Conservation (phyloP, 495 filamentous ascomycete species). For the Mycothermus thermophilus region DNA sequence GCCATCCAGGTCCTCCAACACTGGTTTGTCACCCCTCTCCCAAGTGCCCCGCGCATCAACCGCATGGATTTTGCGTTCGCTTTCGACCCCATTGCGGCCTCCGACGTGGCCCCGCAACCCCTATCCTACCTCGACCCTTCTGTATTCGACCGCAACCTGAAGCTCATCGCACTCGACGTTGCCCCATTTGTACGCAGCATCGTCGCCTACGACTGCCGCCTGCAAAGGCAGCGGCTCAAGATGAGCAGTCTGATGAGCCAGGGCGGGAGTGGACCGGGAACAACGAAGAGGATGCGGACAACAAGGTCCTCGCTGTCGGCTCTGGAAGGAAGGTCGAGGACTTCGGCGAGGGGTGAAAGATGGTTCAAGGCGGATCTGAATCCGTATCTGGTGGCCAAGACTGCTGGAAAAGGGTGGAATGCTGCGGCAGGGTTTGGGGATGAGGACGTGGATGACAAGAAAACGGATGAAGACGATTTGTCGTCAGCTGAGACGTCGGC, state of each 20-base stretch:
- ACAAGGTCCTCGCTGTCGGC: slow-evolving; percentile 74
- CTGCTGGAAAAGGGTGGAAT: slow-evolving; percentile 53
- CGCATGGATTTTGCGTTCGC: slow-evolving; percentile 36
- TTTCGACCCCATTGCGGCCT: slow-evolving; percentile 42
- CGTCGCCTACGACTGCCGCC: slow-evolving; percentile 54
- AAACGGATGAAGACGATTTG: not conserved
- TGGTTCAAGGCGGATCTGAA: slow-evolving; percentile 66
- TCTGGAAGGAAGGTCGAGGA: slow-evolving; percentile 63
- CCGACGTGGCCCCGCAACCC: slow-evolving; percentile 24
- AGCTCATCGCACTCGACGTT: slow-evolving; percentile 55
- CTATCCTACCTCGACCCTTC: slow-evolving; percentile 39
- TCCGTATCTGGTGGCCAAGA: slow-evolving; percentile 45
- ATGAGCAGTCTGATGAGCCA: slow-evolving; percentile 48
- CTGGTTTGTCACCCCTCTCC: slow-evolving; percentile 12
- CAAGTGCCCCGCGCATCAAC: slow-evolving; percentile 12
- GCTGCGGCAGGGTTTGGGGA: slow-evolving; percentile 30
- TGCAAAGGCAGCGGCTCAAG: slow-evolving; percentile 51
- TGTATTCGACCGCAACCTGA: slow-evolving; percentile 54
- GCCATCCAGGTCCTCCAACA: slow-evolving; percentile 17
- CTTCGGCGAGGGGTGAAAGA: slow-evolving; percentile 54
- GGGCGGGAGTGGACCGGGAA: slow-evolving; percentile 30
- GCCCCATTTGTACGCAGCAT: slow-evolving; percentile 77
- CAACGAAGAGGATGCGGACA: slow-evolving; percentile 52
- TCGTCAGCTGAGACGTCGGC: not conserved
- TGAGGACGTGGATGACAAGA: slow-evolving; percentile 1